phyloP scores from a whole-genome alignment of 306 rosid genomes.

The Acacia acuminata region DNA sequence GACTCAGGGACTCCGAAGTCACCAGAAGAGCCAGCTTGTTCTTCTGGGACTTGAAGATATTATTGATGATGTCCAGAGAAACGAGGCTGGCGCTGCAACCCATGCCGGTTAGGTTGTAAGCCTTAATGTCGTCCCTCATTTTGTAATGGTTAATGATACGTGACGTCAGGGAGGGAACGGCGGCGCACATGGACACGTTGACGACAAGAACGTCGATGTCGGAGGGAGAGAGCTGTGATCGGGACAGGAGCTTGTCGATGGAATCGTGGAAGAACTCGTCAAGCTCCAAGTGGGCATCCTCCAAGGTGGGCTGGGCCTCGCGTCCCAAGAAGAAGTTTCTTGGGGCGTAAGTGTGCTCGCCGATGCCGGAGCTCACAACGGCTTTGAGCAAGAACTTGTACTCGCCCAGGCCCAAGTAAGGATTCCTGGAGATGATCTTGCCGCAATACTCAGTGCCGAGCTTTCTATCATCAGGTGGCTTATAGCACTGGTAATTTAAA shows the following conservation, averaged over 20 bases:
- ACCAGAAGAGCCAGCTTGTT: conserved; percentile 71
- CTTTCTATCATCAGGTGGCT: conserved; percentile 73
- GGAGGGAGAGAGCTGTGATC: conserved; percentile 55
- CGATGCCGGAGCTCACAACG: conserved; percentile 86
- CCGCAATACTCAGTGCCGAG: conserved; percentile 64
- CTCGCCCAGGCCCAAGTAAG: conserved; percentile 61
- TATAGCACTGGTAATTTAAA: conserved; percentile 69
- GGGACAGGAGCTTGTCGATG: conserved; percentile 51
- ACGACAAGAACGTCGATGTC: conserved; percentile 81
- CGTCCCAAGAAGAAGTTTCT: conserved; percentile 57
- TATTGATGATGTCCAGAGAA: conserved; percentile 56
- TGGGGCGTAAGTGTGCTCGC: conserved; percentile 90
- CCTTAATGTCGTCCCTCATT: conserved; percentile 72
- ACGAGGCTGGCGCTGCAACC: conserved; percentile 90
- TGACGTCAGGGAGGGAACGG: conserved; percentile 63
- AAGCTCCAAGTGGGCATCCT: conserved; percentile 55
- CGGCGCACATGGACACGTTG: conserved; percentile 67
- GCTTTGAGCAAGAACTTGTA: conserved; percentile 84
- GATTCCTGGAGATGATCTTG: conserved; percentile 48
- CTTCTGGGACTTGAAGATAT: conserved; percentile 53
- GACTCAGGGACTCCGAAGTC: conserved; percentile 78
- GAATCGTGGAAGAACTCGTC: conserved; percentile 77
- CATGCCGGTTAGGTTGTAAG: conserved; percentile 83
- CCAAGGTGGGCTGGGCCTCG: conserved; percentile 51
- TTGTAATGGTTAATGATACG: conserved; percentile 66